Conservation (phyloP, 257 asterid genomes). For the Jacaranda copaia region DNA sequence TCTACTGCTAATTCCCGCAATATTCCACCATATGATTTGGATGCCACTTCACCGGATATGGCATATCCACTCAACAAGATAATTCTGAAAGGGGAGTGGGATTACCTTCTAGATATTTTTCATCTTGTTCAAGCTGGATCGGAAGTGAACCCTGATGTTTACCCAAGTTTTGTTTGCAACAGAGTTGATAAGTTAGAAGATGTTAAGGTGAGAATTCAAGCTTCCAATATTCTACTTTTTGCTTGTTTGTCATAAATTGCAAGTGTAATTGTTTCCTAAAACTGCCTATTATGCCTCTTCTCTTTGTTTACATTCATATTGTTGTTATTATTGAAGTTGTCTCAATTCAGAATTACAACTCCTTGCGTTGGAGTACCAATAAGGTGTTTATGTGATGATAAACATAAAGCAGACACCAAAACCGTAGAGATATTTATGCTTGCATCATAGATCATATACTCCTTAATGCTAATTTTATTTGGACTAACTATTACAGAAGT, state of each 20-base stretch:
- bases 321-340: too few species aligned
- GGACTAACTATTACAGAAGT: neutral
- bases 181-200: conserved; percentile 55
- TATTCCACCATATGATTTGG: conserved; percentile 66
- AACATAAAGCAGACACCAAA: neutral
- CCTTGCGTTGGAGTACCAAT: neutral
- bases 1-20: conserved; percentile 42
- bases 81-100: conserved; percentile 73
- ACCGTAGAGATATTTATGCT: neutral
- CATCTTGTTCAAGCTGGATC: conserved; percentile 46
- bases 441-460: neutral
- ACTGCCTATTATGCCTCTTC: too few species aligned
- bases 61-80: conserved; percentile 75
- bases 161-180: conserved; percentile 73
- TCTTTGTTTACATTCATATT: too few species aligned
- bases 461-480: neutral
- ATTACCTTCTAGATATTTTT: conserved; percentile 58
- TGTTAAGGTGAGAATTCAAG: conserved; percentile 49
- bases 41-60: conserved; percentile 55
- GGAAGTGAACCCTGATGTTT: conserved; percentile 38
- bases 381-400: neutral
- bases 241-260: neutral
- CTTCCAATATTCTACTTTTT: neutral
- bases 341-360: too few species aligned
- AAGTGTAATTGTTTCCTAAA: too few species aligned